phyloP scores from a whole-genome alignment of 352 stramenopile genomes.

The Thraustochytrium striatum region DNA sequence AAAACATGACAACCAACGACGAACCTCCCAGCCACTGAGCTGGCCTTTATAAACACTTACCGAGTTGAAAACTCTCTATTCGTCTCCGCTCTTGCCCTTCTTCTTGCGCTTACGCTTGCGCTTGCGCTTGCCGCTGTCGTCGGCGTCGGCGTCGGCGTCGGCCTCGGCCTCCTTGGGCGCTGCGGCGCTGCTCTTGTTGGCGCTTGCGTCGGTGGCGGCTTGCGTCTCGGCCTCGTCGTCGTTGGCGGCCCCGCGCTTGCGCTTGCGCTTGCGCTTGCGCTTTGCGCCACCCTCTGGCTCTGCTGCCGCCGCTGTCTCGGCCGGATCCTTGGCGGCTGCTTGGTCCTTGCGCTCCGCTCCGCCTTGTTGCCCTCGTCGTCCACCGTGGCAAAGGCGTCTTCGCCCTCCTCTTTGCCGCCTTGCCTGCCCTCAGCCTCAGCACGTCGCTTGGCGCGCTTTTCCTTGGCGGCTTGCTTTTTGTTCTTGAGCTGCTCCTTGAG shows the following conservation, averaged over 20 bases:
- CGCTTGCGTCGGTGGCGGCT: background rate
- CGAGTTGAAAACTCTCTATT: background rate
- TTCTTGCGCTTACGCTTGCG: constrained; percentile 16
- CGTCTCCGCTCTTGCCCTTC: background rate
- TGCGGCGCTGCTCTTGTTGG: background rate
- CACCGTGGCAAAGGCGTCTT: background rate
- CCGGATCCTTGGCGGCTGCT: background rate
- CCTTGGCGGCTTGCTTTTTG: background rate
- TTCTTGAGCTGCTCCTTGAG: constrained; percentile 56
- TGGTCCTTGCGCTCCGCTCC: background rate
- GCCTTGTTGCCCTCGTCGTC: background rate
- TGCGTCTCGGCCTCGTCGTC: background rate
- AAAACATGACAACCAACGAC: background rate
- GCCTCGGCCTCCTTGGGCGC: background rate
- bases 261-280: constrained; percentile 31
- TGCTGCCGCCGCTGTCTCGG: too few relatives aligned
- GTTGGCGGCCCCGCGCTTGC: background rate
- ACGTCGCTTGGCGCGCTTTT: background rate
- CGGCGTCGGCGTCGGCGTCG: background rate
- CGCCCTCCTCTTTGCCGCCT: background rate
- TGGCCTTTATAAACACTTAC: background rate
- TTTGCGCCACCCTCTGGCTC: too few relatives aligned
- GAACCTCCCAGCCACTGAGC: background rate
- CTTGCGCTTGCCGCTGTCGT: background rate
- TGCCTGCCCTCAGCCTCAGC: background rate